These are phyloP conservation scores for Citrus sinensis DNA, from an alignment of 345 rosid genomes.

Conservation along the genomic window DNA sequence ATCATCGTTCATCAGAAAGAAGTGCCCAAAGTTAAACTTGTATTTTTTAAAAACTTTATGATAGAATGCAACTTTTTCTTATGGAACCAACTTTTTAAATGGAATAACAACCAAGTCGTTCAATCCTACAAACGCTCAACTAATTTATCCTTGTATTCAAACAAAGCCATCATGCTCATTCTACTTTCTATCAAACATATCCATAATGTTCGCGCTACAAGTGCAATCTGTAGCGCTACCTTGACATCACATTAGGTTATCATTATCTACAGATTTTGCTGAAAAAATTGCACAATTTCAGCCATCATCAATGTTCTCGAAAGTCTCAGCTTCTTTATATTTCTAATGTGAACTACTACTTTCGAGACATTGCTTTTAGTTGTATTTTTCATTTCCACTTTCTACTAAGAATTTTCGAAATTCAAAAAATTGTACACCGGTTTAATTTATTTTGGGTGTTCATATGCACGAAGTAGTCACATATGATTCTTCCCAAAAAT, in stretches of 20 bases:
- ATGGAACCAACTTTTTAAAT: constrained; percentile 8
- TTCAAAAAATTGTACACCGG: too few species aligned
- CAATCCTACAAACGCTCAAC: neutral
- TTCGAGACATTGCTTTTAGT: too few species aligned
- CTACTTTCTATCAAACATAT: neutral
- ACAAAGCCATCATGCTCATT: neutral
- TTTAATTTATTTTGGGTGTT: too few species aligned
- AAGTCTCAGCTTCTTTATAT: neutral
- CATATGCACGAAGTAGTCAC: too few species aligned
- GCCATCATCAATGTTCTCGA: neutral
- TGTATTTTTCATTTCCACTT: neutral
- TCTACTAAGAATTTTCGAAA: neutral
- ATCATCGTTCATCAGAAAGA: neutral
- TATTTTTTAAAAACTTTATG: too few species aligned
- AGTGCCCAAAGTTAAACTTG: too few species aligned
- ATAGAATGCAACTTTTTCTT: neutral
- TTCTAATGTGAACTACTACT: neutral
- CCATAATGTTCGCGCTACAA: neutral
- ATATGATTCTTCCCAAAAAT: too few species aligned
- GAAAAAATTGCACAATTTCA: neutral
- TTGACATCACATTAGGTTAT: neutral
- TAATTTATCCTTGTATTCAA: neutral
- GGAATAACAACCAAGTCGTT: neutral
- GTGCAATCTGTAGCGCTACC: neutral
- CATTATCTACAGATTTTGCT: neutral